phyloP scores from a whole-genome alignment of 768 basidiomycete species.

The Termitomyces sp. region DNA sequence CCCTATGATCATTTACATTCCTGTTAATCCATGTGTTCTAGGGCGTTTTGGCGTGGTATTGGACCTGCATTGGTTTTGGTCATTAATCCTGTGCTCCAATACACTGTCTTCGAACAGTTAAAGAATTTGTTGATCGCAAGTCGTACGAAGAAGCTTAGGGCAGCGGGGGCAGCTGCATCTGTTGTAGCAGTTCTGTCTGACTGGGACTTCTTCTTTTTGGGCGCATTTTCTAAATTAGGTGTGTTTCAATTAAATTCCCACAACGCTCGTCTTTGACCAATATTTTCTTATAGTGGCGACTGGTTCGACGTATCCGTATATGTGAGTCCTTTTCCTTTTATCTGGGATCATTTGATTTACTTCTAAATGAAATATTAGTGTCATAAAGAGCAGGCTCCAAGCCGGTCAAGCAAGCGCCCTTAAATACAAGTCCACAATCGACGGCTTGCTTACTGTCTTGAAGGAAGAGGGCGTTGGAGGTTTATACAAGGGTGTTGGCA shows the following conservation, averaged over 20 bases:
- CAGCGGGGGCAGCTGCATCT: constrained; percentile 37
- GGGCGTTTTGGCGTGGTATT: constrained; percentile 91
- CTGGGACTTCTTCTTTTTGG: constrained; percentile 92
- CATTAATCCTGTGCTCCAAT: constrained; percentile 92
- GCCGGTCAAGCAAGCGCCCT: constrained; percentile 65
- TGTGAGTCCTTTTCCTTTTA: constrained; percentile 25
- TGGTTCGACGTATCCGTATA: constrained; percentile 45
- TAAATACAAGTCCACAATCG: constrained; percentile 70
- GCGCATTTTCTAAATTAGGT: constrained; percentile 90
- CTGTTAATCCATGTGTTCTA: constrained; percentile 11
- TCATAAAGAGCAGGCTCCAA: constrained; percentile 78
- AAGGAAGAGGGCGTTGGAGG: constrained; percentile 78
- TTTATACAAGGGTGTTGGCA: constrained; percentile 81
- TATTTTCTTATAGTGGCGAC: constrained; percentile 38
- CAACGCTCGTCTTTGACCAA: neutral
- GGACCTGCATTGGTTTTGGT: constrained; percentile 93
- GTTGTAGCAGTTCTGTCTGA: constrained; percentile 62
- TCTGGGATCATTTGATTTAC: neutral
- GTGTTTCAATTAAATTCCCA: constrained; percentile 14
- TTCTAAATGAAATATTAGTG: constrained; percentile 28
- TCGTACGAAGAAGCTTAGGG: constrained; percentile 51
- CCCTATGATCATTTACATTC: neutral
- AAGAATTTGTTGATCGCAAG: constrained; percentile 77
- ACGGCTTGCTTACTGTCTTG: constrained; percentile 77
- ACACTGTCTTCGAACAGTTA: constrained; percentile 93